Evolutionary conservation across 371 early-diverging fungal genomes (phyloP).

Genomic region (Actinomortierella ambigua): DNA sequence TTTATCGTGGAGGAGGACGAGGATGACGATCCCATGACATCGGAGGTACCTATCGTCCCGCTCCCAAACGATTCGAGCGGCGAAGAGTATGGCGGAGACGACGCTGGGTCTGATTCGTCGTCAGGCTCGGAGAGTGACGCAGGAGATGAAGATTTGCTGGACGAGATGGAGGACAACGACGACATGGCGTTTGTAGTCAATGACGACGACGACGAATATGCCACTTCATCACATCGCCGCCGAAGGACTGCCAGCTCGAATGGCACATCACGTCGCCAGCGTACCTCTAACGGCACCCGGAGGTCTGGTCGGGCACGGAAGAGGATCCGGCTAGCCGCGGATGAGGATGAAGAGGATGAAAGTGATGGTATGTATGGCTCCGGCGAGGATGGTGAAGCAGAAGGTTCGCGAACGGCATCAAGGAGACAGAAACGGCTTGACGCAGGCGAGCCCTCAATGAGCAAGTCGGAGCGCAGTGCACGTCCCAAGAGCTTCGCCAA

Average conservation of each 20-base stretch:
- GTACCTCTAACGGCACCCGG: conserved; percentile 5
- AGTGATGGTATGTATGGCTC: too few relatives aligned
- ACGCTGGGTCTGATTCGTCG: conserved; percentile 37
- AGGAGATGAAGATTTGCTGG: conserved; percentile 55
- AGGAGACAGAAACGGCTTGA: conserved; percentile 17
- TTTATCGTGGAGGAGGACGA: conserved; percentile 56
- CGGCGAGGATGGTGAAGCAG: conserved; percentile 20
- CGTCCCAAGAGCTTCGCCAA: conserved; percentile 33
- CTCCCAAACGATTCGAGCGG: conserved; percentile 68
- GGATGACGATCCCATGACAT: conserved; percentile 55
- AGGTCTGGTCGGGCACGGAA: conserved; percentile 20
- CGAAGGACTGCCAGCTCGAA: conserved; percentile 24
- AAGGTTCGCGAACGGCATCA: conserved; percentile 27
- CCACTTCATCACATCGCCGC: conserved; percentile 11
- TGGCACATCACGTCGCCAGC: conserved; percentile 25
- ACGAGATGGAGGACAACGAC: conserved; percentile 48
- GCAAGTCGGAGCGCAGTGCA: conserved; percentile 42
- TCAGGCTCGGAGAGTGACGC: conserved; percentile 55
- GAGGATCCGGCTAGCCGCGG: conserved; percentile 17
- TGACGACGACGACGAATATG: conserved; percentile 47
- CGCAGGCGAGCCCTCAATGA: conserved; percentile 32
- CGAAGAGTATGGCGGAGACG: conserved; percentile 57
- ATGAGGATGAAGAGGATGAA: conserved; percentile 23
- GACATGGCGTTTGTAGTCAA: conserved; percentile 45
- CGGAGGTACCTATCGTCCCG: conserved; percentile 51